Base-by-base conservation (phyloP, 2,329 filamentous ascomycete genomes). In the Fusarium sp. region DNA sequence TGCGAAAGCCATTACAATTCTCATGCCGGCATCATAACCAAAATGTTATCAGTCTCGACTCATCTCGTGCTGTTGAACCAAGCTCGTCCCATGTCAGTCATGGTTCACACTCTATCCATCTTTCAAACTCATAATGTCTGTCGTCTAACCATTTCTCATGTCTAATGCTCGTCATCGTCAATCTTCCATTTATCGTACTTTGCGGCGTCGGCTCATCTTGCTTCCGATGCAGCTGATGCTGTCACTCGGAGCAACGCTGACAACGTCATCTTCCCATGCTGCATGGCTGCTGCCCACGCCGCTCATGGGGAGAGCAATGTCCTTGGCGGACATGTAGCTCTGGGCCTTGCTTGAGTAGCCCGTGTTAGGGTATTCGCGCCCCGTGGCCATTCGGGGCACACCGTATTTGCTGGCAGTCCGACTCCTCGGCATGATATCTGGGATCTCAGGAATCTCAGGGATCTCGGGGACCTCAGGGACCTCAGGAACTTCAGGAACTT, bases 221-320 rank as follows among this genome's bases (percentile, higher is more conserved):
- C 75, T 85, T 25, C 89, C 90, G n/a, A 91, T 85, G 74, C 88
- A 89, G 78, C 89, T 91, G 65, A 92, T 90, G 76, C 90, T 91
- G 78, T 92, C 90, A 75, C 86, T 88, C 2, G 90, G 90, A 50
- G 86, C 88, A 38, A 92, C 82, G 74, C 88, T 91, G 58, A 84
- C 86, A 61, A 82, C 80, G 72, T 90, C 88, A 42, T 88, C 85
- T 11, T 88, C 85, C 80, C 83, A 85, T 45, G 81, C 78, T 10
- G 81, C 82, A 40, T 84, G 80, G 60, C 84, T 85, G 66, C 82
- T 84, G 13, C 85, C 85, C 5, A 81, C 79, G 4, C 80, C 80
- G 64, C 86, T 88, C 25, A 78, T 76, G 1, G 87, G 85, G 27
- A 86, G 78, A n/a, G 83, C 79, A 18, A 85, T 77, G 25, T 83